A percentile compares a stretch with the other conserved stretches of the same genome.
These are phyloP conservation scores for Alternaria gansuensis DNA, from an alignment of 2,329 filamentous ascomycete species.

Conservation along the genomic window DNA sequence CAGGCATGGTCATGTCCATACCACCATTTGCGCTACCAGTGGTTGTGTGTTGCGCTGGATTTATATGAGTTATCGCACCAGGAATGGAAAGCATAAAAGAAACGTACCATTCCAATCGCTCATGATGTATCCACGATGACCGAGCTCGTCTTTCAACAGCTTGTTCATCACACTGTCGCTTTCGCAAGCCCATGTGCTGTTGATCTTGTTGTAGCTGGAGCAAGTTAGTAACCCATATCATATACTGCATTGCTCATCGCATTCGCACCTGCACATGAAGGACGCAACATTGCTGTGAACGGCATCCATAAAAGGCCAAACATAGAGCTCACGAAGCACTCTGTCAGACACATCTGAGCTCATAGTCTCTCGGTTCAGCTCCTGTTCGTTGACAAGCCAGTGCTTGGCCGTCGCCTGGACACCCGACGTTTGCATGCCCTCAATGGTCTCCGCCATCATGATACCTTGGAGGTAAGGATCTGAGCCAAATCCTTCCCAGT, in stretches of 20 bases:
- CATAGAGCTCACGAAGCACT: conserved; percentile 77
- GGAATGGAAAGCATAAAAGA: not conserved
- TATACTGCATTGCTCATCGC: not conserved
- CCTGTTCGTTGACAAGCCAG: conserved; percentile 73
- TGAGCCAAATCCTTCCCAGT: conserved; percentile 61
- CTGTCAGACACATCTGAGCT: conserved; percentile 73
- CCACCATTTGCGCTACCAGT: conserved; percentile 58
- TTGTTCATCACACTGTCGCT: conserved; percentile 61
- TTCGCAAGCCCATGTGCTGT: conserved; percentile 62
- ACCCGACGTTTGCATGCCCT: conserved; percentile 57
- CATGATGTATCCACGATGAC: conserved; percentile 59
- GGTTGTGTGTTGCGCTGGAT: conserved; percentile 55
- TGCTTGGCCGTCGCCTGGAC: conserved; percentile 57
- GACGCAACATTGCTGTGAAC: conserved; percentile 70
- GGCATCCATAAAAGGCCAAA: conserved; percentile 81
- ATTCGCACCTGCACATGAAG: conserved; percentile 56
- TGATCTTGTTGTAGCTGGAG: conserved; percentile 53
- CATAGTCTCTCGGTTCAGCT: conserved; percentile 58
- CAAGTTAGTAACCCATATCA: conserved; percentile 1
- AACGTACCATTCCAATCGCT: conserved; percentile 55
- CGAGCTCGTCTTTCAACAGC: conserved; percentile 62
- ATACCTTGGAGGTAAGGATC: conserved; percentile 61
- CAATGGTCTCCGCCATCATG: conserved; percentile 56
- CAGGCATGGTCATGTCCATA: conserved; percentile 68
- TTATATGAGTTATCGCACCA: not conserved